Percentiles rank a stretch among this genome's conserved stretches.
Conservation (phyloP, 306 rosid genomes). For the Calophaca sinica region DNA sequence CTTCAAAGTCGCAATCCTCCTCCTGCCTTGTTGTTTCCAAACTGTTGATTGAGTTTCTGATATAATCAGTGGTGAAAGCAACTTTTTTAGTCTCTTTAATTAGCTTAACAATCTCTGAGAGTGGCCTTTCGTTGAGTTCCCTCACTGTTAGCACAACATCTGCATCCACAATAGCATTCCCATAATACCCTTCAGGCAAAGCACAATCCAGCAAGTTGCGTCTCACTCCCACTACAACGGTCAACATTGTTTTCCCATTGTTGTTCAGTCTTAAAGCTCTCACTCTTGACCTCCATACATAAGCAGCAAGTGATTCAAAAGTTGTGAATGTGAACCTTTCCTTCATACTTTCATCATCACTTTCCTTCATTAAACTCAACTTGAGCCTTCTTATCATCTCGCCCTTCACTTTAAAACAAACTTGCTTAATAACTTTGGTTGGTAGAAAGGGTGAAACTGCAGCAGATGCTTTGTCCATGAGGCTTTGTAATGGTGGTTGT, state of each 20-base stretch:
- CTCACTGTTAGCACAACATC: constrained; percentile 29
- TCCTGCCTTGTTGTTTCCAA: not conserved
- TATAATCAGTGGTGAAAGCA: constrained; percentile 10
- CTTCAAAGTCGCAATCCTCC: not conserved
- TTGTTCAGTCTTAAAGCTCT: not conserved
- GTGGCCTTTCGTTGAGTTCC: constrained; percentile 28
- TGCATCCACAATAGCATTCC: constrained; percentile 43
- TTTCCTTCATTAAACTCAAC: constrained; percentile 28
- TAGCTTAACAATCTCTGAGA: constrained; percentile 36
- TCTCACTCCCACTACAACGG: constrained; percentile 35
- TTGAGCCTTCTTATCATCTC: constrained; percentile 50
- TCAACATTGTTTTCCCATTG: constrained; percentile 29
- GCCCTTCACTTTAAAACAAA: not conserved
- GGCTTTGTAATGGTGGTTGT: constrained; percentile 1
- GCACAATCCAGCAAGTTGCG: constrained; percentile 39
- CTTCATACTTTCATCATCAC: not conserved
- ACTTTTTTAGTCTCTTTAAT: constrained; percentile 36
- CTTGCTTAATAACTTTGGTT: constrained; percentile 10
- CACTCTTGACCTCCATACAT: constrained; percentile 50
- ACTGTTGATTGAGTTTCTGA: constrained; percentile 7
- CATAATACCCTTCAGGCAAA: constrained; percentile 56
- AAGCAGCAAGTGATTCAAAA: constrained; percentile 48
- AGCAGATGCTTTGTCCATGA: not conserved
- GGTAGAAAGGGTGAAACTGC: constrained; percentile 51
- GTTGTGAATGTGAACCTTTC: constrained; percentile 30